These are phyloP conservation scores for Chrysoporthe puriensis DNA, from an alignment of 2,329 filamentous ascomycete genomes.

Conservation along the genomic window DNA sequence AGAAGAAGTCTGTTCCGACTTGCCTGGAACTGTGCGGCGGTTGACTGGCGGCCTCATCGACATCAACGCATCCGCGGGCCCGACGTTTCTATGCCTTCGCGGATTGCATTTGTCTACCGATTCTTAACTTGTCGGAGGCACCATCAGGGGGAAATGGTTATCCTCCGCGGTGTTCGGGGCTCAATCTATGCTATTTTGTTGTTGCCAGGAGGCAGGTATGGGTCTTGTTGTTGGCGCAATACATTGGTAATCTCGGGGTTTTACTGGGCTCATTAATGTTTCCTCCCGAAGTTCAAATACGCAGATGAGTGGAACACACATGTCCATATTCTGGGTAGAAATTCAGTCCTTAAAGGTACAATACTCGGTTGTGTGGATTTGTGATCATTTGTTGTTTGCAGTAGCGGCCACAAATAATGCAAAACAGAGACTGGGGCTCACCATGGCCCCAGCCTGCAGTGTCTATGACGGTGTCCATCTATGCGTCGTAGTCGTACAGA, in stretches of 20 bases:
- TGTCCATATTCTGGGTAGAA: constrained; percentile 29
- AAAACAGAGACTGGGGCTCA: background rate
- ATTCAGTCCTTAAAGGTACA: constrained; percentile 25
- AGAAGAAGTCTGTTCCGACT: background rate
- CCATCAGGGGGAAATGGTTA: constrained; percentile 4
- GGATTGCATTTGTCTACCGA: constrained; percentile 18
- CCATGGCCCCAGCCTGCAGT: background rate
- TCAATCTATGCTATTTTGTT: constrained; percentile 16
- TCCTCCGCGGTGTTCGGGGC: constrained; percentile 16
- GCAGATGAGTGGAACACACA: constrained; percentile 24
- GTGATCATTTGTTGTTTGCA: background rate
- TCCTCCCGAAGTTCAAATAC: constrained; percentile 18
- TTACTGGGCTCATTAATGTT: constrained; percentile 17
- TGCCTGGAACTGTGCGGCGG: background rate
- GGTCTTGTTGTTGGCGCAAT: constrained; percentile 26
- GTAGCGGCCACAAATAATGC: background rate
- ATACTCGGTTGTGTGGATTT: background rate
- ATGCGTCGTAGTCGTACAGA: constrained; percentile 23
- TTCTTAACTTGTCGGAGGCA: background rate
- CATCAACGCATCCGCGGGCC: background rate
- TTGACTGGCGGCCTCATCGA: constrained; percentile 2
- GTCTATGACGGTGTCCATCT: constrained; percentile 18
- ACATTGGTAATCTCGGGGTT: constrained; percentile 25
- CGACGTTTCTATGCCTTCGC: constrained; percentile 17
- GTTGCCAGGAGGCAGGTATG: constrained; percentile 18